Evolutionary conservation across 1,139 yeast genomes (phyloP).

Genomic region (Yamadazyma buinensis): DNA sequence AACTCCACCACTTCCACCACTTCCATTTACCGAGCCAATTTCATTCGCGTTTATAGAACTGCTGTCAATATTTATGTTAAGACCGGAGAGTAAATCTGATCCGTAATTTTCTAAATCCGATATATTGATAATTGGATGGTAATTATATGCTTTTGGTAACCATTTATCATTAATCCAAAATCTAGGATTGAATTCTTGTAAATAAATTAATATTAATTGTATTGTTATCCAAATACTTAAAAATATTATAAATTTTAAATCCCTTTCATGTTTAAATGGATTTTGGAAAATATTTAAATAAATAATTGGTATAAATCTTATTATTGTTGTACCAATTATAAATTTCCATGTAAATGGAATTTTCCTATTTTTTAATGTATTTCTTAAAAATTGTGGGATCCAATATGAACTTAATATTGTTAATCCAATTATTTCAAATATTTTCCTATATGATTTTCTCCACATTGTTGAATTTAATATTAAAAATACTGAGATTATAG

Average conservation of each 20-base stretch:
- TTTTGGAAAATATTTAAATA: constrained; percentile 51
- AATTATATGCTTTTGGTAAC: constrained; percentile 77
- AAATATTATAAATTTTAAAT: constrained; percentile 43
- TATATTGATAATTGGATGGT: constrained; percentile 62
- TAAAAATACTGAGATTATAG: constrained; percentile 58
- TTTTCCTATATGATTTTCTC: constrained; percentile 54
- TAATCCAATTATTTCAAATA: constrained; percentile 56
- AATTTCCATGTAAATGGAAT: constrained; percentile 68
- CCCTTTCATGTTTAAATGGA: constrained; percentile 54
- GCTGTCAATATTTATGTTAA: constrained; percentile 13
- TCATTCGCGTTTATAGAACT: no score
- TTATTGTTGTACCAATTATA: constrained; percentile 58
- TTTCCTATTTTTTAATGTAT: constrained; percentile 69
- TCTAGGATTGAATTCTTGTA: constrained; percentile 77
- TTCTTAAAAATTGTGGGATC: constrained; percentile 88
- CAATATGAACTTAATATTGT: constrained; percentile 66
- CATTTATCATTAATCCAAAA: constrained; percentile 76
- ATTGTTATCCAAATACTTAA: constrained; percentile 50
- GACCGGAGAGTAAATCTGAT: constrained; percentile 28
- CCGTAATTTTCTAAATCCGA: constrained; percentile 57
- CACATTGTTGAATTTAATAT: constrained; percentile 58
- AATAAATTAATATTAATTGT: constrained; percentile 52
- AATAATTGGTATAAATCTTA: constrained; percentile 61
- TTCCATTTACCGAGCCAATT: constrained; percentile 15
- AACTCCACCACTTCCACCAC: constrained; percentile 16